Evolutionary conservation across 2,329 filamentous ascomycete genomes (phyloP).

Genomic region (Helotiales sp.): DNA sequence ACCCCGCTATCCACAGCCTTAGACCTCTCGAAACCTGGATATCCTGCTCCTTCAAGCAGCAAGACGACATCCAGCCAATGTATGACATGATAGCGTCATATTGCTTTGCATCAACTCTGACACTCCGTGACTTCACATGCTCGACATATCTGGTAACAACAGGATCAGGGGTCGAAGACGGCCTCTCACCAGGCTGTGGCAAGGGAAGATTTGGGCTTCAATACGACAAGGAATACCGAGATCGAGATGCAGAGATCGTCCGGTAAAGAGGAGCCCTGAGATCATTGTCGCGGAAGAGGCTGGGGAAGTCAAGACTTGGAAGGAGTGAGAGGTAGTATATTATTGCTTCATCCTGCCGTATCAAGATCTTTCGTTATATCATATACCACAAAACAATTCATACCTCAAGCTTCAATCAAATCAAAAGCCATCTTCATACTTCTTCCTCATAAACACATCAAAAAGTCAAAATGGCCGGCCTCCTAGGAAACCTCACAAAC

Average conservation of each 20-base stretch:
- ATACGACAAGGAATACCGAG: not conserved
- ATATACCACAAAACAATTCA: not conserved
- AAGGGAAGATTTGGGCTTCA: not conserved
- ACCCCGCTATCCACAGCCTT: not conserved
- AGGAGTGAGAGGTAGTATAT: not conserved
- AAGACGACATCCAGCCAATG: not conserved
- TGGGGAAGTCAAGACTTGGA: not conserved
- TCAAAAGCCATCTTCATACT: not conserved
- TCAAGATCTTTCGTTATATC: not conserved
- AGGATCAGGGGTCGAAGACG: too few species aligned
- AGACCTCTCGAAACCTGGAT: not conserved
- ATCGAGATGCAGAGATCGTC: not conserved
- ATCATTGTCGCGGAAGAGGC: not conserved
- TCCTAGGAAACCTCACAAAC: conserved; percentile 38
- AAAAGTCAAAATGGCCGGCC: conserved; percentile 30
- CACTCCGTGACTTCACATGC: not conserved
- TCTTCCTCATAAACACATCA: conserved; percentile 2
- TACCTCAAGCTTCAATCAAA: not conserved
- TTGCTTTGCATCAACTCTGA: not conserved
- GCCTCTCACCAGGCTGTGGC: too few species aligned
- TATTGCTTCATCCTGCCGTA: not conserved
- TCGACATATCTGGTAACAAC: too few species aligned
- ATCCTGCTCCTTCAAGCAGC: not conserved
- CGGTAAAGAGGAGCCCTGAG: not conserved
- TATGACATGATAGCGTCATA: not conserved